Evolutionary conservation across 2,329 filamentous ascomycete genomes (phyloP), one percentile per base, ranked within the genome.

Genomic region (Aspergillus sp.): DNA sequence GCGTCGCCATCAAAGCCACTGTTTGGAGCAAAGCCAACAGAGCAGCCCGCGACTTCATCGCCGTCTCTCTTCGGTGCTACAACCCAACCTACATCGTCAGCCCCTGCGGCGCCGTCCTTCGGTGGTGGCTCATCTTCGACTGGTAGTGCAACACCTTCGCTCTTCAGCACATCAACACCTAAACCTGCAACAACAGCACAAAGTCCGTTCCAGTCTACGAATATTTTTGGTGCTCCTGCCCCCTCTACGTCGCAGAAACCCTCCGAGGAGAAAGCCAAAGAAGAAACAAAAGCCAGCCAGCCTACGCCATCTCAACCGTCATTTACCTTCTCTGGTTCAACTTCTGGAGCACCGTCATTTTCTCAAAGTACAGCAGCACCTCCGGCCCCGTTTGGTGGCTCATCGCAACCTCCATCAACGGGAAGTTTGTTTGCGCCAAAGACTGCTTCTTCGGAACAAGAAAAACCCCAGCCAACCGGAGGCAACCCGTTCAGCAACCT

Each of bases 1-100:
- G 59, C 60, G 12, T 46, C 66, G 14, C 60, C 67, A 11, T 63
- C 64, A 6, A 63, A 65, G 23, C 59, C 62, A 9, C 56, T 68
- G 17, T 70, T 72, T 55, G 66, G 64, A 15, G 52, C 59, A 6
- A 66, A 64, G 47, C 41, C 64, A 6, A 52, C 63, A n/a, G 59
- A 63, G 39, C 44, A 61, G 40, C 21, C 65, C 23, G 57, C 65
- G 35, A 56, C 51, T 40, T 19, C 66, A 19, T 56, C 63, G 17
- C 61, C 64, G 1, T 59, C 65, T 50, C 69, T 77, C 52, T 75
- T 75, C 56, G 68, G 63, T 43, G 60, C 63, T 35, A 57, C 67
- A 8, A 57, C 65, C 45, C 62, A 65, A 23, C 40, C 64, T 47
- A 52, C 56, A 21, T 55, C 55, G 17, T 56, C 62, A 19, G 56